Base-by-base conservation (phyloP, 768 basidiomycete species). In the Podaxis rugospora region DNA sequence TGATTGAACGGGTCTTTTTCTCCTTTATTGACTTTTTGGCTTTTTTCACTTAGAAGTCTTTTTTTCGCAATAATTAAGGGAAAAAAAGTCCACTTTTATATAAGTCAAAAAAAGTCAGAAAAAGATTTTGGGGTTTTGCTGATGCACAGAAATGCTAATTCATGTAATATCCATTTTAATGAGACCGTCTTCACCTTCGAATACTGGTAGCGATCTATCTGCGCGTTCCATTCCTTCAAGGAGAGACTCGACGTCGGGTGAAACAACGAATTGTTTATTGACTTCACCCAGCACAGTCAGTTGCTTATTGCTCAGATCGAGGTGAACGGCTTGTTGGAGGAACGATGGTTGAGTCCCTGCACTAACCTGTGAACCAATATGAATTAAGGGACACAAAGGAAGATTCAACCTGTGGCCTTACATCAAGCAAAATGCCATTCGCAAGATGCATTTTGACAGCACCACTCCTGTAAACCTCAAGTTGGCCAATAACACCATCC, bases 381-480 rank as follows among this genome's bases (percentile, higher is more conserved):
- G 37, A 5, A 28, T 36, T 21, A 51, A 3, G 36, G 35, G 6
- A 55, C 13, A 4, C 11, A 35, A 16, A 5, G n/a, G 39, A 59
- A 28, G 10, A n/a, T 40, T 44, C 36, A 58, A 54, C n/a, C 14
- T 28, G 27, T 58, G 27, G 16, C 75, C 86, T 64, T 71, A 95
- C 95, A 69, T 95, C 89, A 69, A 96, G 77, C 11, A 96, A 74
- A 39, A 94, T 92, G 36, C 84, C 90, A 63, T 94, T 88, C 2
- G 80, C 80, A 25, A 97, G 74, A 21, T 91, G 87, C 79, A 97
- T 91, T 73, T 93, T 95, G 59, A 94, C 89, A 9, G 83, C 80
- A 5, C 95, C 95, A 66, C 89, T 94, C 56, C 82, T 83, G 71
- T 94, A 93, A 1, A 96, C 80, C 67, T 95, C 92, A 44, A 97